phyloP scores from a whole-genome alignment of 768 basidiomycete genomes.

The Trametes cubensis region DNA sequence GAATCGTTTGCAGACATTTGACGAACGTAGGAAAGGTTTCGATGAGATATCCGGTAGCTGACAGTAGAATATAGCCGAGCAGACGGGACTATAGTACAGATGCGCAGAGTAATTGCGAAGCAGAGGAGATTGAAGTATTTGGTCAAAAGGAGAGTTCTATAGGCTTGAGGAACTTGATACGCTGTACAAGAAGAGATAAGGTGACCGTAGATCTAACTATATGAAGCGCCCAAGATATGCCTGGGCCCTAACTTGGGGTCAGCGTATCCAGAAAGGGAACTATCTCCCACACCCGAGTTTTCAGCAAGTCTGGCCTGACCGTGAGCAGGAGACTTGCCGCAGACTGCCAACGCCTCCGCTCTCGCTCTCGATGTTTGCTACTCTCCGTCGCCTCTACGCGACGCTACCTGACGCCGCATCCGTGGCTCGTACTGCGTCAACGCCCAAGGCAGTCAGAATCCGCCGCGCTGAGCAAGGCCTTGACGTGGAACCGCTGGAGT shows the following conservation, averaged over 20 bases:
- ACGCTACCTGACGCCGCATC: slow-evolving; percentile 45
- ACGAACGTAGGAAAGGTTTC: neutral
- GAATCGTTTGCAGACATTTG: slow-evolving; percentile 2
- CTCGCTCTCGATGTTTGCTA: slow-evolving; percentile 36
- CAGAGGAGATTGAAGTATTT: too few species aligned
- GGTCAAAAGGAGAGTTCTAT: too few species aligned
- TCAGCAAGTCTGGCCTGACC: neutral
- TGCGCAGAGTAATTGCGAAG: too few species aligned
- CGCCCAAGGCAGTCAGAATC: slow-evolving; percentile 72
- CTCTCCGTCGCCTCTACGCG: slow-evolving; percentile 45
- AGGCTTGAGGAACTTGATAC: too few species aligned
- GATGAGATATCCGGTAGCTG: neutral
- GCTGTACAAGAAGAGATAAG: too few species aligned
- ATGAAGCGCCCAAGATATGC: too few species aligned
- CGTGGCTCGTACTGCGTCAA: slow-evolving; percentile 64
- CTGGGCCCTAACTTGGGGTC: neutral
- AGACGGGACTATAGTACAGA: too few species aligned
- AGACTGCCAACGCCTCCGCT: slow-evolving; percentile 8
- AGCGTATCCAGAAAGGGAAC: neutral
- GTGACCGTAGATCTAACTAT: too few species aligned
- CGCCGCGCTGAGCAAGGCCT: slow-evolving; percentile 60
- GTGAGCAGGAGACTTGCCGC: neutral
- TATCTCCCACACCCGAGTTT: slow-evolving; percentile 12
- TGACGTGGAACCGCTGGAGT: slow-evolving; percentile 38
- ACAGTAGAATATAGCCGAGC: neutral